A percentile compares a stretch with the other conserved stretches of the same genome.
Conservation (phyloP, 2,329 filamentous ascomycete species). For the Aspergillus brunneoviolaceus region DNA sequence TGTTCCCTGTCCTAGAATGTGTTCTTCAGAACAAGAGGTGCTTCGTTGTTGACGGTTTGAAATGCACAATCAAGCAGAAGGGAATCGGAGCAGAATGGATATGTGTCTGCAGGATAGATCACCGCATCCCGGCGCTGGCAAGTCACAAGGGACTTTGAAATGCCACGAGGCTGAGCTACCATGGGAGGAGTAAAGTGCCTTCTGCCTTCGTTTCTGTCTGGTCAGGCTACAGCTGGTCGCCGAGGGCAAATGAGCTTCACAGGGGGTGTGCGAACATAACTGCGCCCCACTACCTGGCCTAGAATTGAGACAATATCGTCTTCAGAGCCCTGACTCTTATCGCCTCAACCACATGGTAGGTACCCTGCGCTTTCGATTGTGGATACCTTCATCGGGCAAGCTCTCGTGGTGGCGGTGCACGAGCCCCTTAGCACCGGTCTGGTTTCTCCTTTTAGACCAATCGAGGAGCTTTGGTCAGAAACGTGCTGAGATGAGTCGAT, state of each 20-base stretch:
- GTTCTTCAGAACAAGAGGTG: too few relatives aligned
- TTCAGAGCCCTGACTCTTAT: neutral
- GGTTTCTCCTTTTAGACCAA: slow-evolving; percentile 3
- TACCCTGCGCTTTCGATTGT: neutral
- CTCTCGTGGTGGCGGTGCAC: slow-evolving; percentile 2
- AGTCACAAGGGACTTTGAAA: neutral
- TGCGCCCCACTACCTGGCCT: neutral
- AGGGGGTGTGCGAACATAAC: neutral
- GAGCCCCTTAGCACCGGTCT: neutral
- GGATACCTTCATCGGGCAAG: neutral
- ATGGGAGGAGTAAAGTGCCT: neutral
- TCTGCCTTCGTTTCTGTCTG: neutral
- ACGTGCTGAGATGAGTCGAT: slow-evolving; percentile 8
- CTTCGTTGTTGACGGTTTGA: too few relatives aligned
- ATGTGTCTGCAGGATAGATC: neutral
- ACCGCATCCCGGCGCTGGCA: neutral
- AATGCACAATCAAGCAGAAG: neutral
- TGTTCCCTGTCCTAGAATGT: neutral
- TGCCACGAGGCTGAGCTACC: neutral
- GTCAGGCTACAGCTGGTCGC: neutral
- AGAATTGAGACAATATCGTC: neutral
- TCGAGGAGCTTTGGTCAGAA: neutral
- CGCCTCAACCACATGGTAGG: neutral
- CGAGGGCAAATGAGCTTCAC: neutral
- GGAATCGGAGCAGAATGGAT: neutral